Evolutionary conservation across 306 rosid species (phyloP).

Genomic region (Dalbergia oliveri): DNA sequence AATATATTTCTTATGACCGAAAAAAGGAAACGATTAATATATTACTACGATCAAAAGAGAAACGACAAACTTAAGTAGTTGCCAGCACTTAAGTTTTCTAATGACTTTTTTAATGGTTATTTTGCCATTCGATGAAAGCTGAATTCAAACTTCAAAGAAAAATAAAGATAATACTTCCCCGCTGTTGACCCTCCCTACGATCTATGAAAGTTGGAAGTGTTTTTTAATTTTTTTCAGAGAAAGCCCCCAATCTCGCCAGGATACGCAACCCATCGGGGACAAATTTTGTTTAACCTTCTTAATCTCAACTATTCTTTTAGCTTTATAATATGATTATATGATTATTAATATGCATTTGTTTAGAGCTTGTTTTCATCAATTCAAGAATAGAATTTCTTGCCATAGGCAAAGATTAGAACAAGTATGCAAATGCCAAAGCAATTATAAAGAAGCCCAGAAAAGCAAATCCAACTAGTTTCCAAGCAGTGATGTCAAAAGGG

Average conservation of each 20-base stretch:
- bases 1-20: background rate
- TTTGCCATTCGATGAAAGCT: background rate
- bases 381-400: constrained; percentile 12
- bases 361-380: constrained; percentile 2
- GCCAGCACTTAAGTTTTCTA: background rate
- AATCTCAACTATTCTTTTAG: background rate
- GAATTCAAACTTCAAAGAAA: constrained; percentile 38
- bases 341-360: constrained; percentile 20
- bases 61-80: background rate
- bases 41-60: background rate
- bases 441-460: constrained; percentile 33
- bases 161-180: constrained; percentile 1
- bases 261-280: constrained; percentile 4
- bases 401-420: constrained; percentile 7
- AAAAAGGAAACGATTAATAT: background rate
- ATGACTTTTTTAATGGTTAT: background rate
- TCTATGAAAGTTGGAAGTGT: constrained; percentile 13
- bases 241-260: background rate
- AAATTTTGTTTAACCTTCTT: constrained; percentile 25
- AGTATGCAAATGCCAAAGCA: constrained; percentile 33
- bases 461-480: constrained; percentile 63
- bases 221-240: background rate
- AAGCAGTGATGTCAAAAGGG: constrained; percentile 77
- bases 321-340: constrained; percentile 9
- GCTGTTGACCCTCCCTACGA: constrained; percentile 25